Evolutionary conservation across 306 rosid species (phyloP).

Genomic region (Quercus berberidifolia): DNA sequence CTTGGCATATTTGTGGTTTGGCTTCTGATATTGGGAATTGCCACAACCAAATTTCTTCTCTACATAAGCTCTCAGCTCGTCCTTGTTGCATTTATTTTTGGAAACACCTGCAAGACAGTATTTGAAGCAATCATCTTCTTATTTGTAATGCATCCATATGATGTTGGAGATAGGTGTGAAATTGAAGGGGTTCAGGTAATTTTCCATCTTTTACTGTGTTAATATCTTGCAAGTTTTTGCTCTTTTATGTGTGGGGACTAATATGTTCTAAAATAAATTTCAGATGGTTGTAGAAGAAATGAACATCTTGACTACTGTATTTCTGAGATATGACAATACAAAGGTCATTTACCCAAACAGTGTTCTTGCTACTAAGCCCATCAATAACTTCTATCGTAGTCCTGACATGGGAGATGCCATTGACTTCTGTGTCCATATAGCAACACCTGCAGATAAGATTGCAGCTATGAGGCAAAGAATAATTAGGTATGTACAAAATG

Average conservation of each 20-base stretch:
- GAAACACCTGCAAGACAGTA: conserved; percentile 65
- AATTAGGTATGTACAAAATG: conserved; percentile 35
- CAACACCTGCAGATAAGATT: conserved; percentile 77
- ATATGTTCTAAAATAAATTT: conserved; percentile 14
- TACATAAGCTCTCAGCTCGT: too few relatives aligned
- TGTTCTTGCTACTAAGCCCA: conserved; percentile 64
- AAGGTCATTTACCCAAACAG: conserved; percentile 64
- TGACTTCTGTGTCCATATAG: conserved; percentile 63
- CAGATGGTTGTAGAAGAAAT: conserved; percentile 99
- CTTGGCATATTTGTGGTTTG: too few relatives aligned
- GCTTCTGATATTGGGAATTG: too few relatives aligned
- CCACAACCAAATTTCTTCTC: too few relatives aligned
- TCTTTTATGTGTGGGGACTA: conserved; percentile 1
- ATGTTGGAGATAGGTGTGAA: conserved; percentile 95
- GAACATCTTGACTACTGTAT: conserved; percentile 93
- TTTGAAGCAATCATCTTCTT: conserved; percentile 86
- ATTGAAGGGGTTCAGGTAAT: conserved; percentile 75
- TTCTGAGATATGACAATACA: conserved; percentile 65
- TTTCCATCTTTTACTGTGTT: not conserved
- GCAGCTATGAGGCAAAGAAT: conserved; percentile 60
- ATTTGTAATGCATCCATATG: conserved; percentile 91
- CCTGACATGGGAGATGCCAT: conserved; percentile 84
- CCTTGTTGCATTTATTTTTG: too few relatives aligned
- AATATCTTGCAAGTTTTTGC: not conserved
- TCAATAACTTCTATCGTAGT: conserved; percentile 80